A percentile compares a stretch with the other conserved stretches of the same genome.
Evolutionary conservation across 768 basidiomycete species (phyloP).

Genomic region (Mycena kentingensis): DNA sequence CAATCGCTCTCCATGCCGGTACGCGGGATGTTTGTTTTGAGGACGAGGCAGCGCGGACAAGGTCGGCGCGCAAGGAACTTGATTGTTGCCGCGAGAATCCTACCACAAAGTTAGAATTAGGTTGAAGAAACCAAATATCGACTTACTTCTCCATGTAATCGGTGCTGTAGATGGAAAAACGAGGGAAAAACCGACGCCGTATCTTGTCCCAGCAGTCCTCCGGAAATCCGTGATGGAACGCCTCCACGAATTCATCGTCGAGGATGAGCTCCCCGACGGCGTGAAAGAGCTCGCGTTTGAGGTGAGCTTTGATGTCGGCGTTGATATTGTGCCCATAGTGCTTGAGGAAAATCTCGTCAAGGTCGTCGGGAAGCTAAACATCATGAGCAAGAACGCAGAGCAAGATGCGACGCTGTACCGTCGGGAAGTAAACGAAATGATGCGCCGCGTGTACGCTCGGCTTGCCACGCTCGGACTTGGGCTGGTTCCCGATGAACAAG

Average conservation of each 20-base stretch:
- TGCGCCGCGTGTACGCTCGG: slow-evolving; percentile 30
- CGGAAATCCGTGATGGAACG: slow-evolving; percentile 25
- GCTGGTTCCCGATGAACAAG: slow-evolving; percentile 40
- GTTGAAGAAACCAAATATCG: background rate
- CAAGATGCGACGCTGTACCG: slow-evolving; percentile 25
- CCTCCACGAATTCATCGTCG: slow-evolving; percentile 23
- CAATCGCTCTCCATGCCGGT: slow-evolving; percentile 11
- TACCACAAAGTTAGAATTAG: background rate
- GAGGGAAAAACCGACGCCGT: slow-evolving; percentile 22
- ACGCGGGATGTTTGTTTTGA: slow-evolving; percentile 9
- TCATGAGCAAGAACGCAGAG: background rate
- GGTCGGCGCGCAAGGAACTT: slow-evolving; percentile 23
- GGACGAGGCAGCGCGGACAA: slow-evolving; percentile 25
- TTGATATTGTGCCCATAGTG: background rate
- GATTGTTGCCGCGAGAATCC: slow-evolving; percentile 24
- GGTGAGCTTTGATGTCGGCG: slow-evolving; percentile 11
- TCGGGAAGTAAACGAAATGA: slow-evolving; percentile 44
- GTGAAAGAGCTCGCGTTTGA: slow-evolving; percentile 21
- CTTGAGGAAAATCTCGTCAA: slow-evolving; percentile 14
- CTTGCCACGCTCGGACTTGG: slow-evolving; percentile 39
- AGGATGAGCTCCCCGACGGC: slow-evolving; percentile 2
- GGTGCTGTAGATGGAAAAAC: slow-evolving; percentile 29
- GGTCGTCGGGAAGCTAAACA: slow-evolving; percentile 28
- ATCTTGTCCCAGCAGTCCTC: slow-evolving; percentile 25
- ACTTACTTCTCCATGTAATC: slow-evolving; percentile 32